Evolutionary conservation across 2,329 filamentous ascomycete genomes (phyloP).

Genomic region (Talaromyces sp.): DNA sequence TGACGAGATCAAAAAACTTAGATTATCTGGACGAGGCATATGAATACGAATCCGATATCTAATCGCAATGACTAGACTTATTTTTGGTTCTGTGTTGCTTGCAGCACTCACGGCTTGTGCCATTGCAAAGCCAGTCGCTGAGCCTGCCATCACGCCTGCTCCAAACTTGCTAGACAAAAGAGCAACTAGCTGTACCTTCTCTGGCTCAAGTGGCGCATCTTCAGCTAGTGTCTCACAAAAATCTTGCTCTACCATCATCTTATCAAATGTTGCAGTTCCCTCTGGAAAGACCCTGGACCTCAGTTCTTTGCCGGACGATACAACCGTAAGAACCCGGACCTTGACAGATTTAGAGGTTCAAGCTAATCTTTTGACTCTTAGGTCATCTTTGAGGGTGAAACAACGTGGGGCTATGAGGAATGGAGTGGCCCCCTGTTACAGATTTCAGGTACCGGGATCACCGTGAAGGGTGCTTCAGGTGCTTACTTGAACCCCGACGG

Average conservation of each 20-base stretch:
- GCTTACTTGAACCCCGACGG: conserved; percentile 57
- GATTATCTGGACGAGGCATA: neutral
- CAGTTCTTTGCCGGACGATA: conserved; percentile 29
- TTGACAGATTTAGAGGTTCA: neutral
- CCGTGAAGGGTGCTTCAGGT: conserved; percentile 52
- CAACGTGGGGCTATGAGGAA: conserved; percentile 63
- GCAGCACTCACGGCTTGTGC: neutral
- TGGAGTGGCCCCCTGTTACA: conserved; percentile 64
- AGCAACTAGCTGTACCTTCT: conserved; percentile 25
- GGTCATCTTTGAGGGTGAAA: conserved; percentile 63
- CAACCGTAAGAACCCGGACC: conserved; percentile 21
- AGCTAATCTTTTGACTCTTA: conserved; percentile 15
- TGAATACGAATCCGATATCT: neutral
- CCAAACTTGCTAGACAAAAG: conserved; percentile 6
- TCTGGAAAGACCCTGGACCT: conserved; percentile 36
- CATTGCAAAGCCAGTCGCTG: conserved; percentile 7
- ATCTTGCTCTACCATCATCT: conserved; percentile 33
- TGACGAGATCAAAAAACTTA: neutral
- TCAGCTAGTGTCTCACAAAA: conserved; percentile 25
- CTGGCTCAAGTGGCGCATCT: conserved; percentile 20
- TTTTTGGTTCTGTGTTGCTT: neutral
- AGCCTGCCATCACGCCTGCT: conserved; percentile 2
- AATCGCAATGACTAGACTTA: neutral
- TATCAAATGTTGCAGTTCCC: conserved; percentile 34
- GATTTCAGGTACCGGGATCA: conserved; percentile 56